Evolutionary conservation across 371 early-diverging fungal species (phyloP), one percentile per base, ranked within the genome.

Genomic region (Enterospora canceri): DNA sequence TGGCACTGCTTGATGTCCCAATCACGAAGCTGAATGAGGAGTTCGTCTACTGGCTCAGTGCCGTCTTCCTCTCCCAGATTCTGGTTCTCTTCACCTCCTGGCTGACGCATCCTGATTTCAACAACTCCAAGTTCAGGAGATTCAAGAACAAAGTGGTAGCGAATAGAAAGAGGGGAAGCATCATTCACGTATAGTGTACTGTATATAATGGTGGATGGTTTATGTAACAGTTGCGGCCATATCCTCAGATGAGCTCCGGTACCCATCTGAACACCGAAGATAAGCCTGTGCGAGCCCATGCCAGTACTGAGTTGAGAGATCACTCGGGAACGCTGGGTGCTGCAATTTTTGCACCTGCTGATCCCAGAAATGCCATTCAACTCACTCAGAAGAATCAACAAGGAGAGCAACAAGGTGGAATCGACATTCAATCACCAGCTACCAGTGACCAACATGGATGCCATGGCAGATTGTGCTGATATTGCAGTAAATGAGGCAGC

Each of bases 341-440:
- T 54, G 30, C 51, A 26, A 62, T 49, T 12, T 5, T 72, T 19
- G 67, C 71, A 2, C 68, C 62, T 49, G 63, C 34, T 64, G 32
- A 51, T 0, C 47, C 65, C 19, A 53, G 70, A 19, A 19, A 72
- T 8, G 72, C 76, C 1, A 24, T 19, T 1, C 67, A 76, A 50
- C 23, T 58, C 3, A 21, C 58, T 24, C 33, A 40, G 24, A 3
- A 16, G 0, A 60, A 70, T 5, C 56, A 54, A 31, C 15, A 32
- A 32, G n/a, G n/a, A 19, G 2, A 49, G 29, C 23, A 58, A 3
- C 26, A 12, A 16, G 12, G 12, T 12, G n/a, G n/a, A n/a, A n/a
- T n/a, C n/a, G n/a, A n/a, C n/a, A n/a, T n/a, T n/a, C n/a, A n/a
- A n/a, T n/a, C n/a, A n/a, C n/a, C n/a, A n/a, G n/a, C n/a, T n/a